These are phyloP conservation scores for Echium plantagineum DNA, from an alignment of 257 asterid genomes.

Conservation along the genomic window DNA sequence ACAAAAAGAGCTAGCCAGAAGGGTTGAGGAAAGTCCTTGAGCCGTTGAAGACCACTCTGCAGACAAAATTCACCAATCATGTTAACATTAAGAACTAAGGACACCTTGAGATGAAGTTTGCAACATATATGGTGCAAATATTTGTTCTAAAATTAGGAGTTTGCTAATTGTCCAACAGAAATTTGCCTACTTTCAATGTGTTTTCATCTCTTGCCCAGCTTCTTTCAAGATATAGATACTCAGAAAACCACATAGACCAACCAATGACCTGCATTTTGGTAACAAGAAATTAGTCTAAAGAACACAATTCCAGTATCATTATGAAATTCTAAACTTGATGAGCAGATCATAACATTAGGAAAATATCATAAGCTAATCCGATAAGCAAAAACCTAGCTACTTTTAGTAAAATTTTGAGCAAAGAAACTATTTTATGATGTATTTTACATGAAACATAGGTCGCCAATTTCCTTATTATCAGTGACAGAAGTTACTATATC, in stretches of 20 bases:
- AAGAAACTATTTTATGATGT: not conserved
- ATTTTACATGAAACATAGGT: not conserved
- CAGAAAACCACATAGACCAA: constrained; percentile 99
- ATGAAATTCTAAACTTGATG: not conserved
- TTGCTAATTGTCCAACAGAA: not conserved
- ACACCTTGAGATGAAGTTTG: not conserved
- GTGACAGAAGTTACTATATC: not conserved
- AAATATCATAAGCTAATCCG: too few species aligned
- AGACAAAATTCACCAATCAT: constrained; percentile 11
- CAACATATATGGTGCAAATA: not conserved
- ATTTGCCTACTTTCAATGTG: constrained; percentile 57
- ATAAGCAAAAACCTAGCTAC: not conserved
- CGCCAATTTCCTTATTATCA: not conserved
- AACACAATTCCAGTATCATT: constrained; percentile 7
- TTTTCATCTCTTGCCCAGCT: constrained; percentile 89
- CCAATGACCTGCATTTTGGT: constrained; percentile 70
- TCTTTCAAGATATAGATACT: constrained; percentile 93
- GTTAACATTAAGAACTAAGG: not conserved
- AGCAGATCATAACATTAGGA: not conserved
- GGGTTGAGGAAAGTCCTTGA: constrained; percentile 76
- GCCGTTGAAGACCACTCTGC: constrained; percentile 66
- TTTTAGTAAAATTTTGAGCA: not conserved
- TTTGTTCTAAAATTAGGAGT: not conserved
- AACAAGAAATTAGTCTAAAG: constrained; percentile 7
- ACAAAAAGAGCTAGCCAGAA: constrained; percentile 95